Evolutionary conservation across 1,284 basidiomycete genomes (phyloP).

Genomic region (Melampsora abietis-canadensis): DNA sequence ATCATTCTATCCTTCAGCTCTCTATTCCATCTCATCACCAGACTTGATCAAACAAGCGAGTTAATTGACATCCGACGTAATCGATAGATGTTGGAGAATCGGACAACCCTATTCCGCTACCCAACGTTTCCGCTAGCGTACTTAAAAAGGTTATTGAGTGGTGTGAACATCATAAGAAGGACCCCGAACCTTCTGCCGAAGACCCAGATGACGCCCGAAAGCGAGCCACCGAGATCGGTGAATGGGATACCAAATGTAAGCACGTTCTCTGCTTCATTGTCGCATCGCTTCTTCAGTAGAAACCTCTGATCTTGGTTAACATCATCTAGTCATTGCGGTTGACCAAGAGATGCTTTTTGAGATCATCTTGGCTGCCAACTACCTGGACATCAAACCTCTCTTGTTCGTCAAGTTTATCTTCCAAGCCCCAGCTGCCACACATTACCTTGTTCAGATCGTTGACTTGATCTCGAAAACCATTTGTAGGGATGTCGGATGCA

Average conservation of each 20-base stretch:
- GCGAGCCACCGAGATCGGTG: slow-evolving; percentile 92
- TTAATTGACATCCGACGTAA: slow-evolving; percentile 14
- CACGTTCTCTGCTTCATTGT: slow-evolving; percentile 57
- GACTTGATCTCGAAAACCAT: neutral
- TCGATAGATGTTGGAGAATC: slow-evolving; percentile 81
- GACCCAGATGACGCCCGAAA: slow-evolving; percentile 79
- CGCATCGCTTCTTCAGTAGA: neutral
- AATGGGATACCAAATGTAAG: slow-evolving; percentile 87
- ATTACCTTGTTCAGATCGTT: neutral
- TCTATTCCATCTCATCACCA: neutral
- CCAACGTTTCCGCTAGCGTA: slow-evolving; percentile 93
- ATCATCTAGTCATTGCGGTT: slow-evolving; percentile 49
- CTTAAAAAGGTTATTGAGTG: slow-evolving; percentile 98
- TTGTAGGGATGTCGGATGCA: slow-evolving; percentile 91
- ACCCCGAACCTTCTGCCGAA: slow-evolving; percentile 79
- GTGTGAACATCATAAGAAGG: slow-evolving; percentile 96
- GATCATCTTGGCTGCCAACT: slow-evolving; percentile 99
- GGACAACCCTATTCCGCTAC: slow-evolving; percentile 84
- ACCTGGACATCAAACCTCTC: slow-evolving; percentile 98
- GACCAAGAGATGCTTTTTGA: slow-evolving; percentile 74
- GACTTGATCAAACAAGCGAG: neutral
- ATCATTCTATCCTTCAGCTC: slow-evolving; percentile 11
- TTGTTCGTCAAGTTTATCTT: slow-evolving; percentile 63
- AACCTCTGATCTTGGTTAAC: neutral
- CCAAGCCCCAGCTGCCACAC: neutral